phyloP scores from a whole-genome alignment of 2,329 filamentous ascomycete genomes.

The Aspergillus latus region DNA sequence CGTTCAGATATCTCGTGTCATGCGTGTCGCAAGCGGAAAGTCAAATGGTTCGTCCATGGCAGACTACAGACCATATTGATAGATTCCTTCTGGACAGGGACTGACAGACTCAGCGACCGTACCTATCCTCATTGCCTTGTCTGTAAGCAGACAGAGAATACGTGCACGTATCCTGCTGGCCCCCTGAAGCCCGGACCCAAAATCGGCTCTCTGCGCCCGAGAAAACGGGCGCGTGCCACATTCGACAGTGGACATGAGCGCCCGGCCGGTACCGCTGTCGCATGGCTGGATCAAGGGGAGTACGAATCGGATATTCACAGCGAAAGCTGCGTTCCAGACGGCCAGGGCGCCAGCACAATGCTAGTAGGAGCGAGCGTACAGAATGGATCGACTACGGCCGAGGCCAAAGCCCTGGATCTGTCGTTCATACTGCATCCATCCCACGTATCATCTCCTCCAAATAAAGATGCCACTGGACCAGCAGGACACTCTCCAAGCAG shows the following conservation, averaged over 20 bases:
- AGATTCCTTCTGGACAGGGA: no score
- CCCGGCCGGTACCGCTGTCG: no score
- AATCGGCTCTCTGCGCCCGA: conserved; percentile 20
- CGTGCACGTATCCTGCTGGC: conserved; percentile 28
- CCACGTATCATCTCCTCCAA: conserved; percentile 20
- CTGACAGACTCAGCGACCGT: not conserved
- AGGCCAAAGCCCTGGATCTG: conserved; percentile 10
- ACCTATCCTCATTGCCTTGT: conserved; percentile 6
- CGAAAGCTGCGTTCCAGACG: no score
- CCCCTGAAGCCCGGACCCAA: conserved; percentile 33
- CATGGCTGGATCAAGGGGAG: no score
- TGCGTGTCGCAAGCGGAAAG: not conserved
- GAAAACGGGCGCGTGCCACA: not conserved
- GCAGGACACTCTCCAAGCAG: not conserved
- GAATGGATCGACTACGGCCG: no score
- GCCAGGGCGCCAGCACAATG: no score
- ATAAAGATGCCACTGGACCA: not conserved
- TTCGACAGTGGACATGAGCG: no score
- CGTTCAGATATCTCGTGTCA: no score
- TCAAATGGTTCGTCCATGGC: not conserved
- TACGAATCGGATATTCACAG: no score
- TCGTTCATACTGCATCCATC: conserved; percentile 29
- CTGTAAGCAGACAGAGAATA: conserved; percentile 23
- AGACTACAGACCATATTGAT: not conserved
- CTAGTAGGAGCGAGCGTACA: no score